A percentile compares a stretch with the other conserved stretches of the same genome.
Evolutionary conservation across 2,329 filamentous ascomycete species (phyloP).

Genomic region (Hypoxylon sp.): DNA sequence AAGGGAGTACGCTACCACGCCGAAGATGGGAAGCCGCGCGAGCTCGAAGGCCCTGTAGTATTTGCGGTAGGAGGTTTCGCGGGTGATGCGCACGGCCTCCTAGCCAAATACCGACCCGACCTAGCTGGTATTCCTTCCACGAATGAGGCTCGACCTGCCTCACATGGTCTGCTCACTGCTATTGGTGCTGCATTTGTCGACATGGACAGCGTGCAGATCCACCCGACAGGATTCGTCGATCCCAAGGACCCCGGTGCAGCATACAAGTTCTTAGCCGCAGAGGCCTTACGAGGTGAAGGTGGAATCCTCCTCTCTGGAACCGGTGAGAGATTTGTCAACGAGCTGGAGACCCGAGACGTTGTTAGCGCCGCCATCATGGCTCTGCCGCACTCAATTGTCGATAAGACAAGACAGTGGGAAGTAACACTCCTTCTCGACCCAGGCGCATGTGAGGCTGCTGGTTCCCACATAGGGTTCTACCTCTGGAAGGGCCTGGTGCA

Average conservation of each 20-base stretch:
- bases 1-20: constrained; percentile 67
- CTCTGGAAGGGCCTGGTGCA: constrained; percentile 72
- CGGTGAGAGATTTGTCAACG: constrained; percentile 72
- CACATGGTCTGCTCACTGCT: constrained; percentile 62
- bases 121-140: constrained; percentile 73
- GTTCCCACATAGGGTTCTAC: constrained; percentile 74
- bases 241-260: constrained; percentile 60
- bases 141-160: constrained; percentile 71
- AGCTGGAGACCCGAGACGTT: constrained; percentile 71
- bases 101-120: constrained; percentile 71
- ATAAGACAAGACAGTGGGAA: constrained; percentile 67
- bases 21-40: constrained; percentile 55
- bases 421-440: constrained; percentile 72
- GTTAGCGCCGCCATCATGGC: constrained; percentile 69
- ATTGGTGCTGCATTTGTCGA: constrained; percentile 63
- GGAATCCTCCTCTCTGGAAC: constrained; percentile 66
- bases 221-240: constrained; percentile 76
- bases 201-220: constrained; percentile 73
- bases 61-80: constrained; percentile 75
- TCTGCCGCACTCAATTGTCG: constrained; percentile 52
- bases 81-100: constrained; percentile 71
- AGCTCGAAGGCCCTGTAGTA: constrained; percentile 68
- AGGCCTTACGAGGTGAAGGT: constrained; percentile 74
- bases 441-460: constrained; percentile 66
- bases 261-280: constrained; percentile 75